Evolutionary conservation across 306 rosid genomes (phyloP).

Genomic region (Fagus crenata): DNA sequence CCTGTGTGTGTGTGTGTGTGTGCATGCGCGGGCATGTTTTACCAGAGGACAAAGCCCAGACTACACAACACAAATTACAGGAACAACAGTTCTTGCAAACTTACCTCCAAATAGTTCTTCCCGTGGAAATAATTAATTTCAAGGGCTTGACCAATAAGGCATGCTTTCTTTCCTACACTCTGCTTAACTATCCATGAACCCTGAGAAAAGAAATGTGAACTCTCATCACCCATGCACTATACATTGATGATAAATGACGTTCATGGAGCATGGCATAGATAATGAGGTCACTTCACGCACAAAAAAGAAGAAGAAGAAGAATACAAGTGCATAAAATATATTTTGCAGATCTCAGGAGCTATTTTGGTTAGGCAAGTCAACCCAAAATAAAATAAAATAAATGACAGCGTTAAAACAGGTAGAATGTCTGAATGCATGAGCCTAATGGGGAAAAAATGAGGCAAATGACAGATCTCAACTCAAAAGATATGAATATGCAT

Average conservation of each 20-base stretch:
- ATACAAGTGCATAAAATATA: neutral
- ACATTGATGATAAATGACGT: neutral
- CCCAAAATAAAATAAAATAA: neutral
- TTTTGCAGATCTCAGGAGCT: neutral
- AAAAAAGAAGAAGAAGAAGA: neutral
- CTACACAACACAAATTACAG: neutral
- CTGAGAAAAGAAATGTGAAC: constrained; percentile 36
- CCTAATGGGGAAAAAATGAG: too few species aligned
- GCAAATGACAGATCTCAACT: neutral
- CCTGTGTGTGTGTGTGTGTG: too few species aligned
- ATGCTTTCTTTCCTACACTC: constrained; percentile 91
- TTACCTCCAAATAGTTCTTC: constrained; percentile 84
- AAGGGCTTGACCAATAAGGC: constrained; percentile 74
- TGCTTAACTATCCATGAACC: constrained; percentile 98
- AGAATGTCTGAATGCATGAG: neutral
- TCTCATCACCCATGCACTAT: neutral
- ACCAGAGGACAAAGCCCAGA: constrained; percentile 4
- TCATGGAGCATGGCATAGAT: neutral
- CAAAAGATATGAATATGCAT: neutral
- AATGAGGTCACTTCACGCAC: neutral
- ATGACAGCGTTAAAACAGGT: neutral
- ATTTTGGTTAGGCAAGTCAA: neutral
- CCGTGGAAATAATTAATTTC: constrained; percentile 67
- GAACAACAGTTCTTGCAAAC: constrained; percentile 4
- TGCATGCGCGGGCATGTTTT: too few species aligned